Percentiles rank a stretch among this genome's conserved stretches.
Conservation (phyloP, 441 rosid genomes). For the Lepidium campestre region DNA sequence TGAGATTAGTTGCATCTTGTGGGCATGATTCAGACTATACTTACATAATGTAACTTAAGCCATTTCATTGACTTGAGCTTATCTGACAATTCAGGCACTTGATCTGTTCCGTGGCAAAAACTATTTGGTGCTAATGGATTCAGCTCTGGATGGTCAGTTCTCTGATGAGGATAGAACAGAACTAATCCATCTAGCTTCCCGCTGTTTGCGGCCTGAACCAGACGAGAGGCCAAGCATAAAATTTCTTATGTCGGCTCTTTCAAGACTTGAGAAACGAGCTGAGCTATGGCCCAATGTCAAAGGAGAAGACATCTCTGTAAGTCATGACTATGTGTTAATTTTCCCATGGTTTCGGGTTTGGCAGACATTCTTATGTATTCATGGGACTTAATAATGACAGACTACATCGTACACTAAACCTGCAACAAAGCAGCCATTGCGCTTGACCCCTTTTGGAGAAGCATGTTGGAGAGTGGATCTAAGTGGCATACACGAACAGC, state of each 20-base stretch:
- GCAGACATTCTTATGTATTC: constrained; percentile 7
- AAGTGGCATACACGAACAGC: constrained; percentile 75
- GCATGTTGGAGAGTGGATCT: constrained; percentile 81
- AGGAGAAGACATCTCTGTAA: constrained; percentile 21
- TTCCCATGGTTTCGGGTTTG: not conserved
- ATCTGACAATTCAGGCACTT: constrained; percentile 47
- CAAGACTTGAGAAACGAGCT: constrained; percentile 82
- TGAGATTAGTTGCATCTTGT: not conserved
- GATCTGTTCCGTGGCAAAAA: constrained; percentile 68
- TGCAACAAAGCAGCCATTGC: constrained; percentile 34
- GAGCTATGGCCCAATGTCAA: constrained; percentile 47
- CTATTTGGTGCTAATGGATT: constrained; percentile 64
- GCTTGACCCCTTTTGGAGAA: constrained; percentile 75
- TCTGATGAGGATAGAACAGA: constrained; percentile 68
- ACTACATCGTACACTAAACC: constrained; percentile 46
- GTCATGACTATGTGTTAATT: not conserved
- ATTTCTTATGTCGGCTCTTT: constrained; percentile 61
- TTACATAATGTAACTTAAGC: not conserved
- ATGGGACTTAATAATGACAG: constrained; percentile 33
- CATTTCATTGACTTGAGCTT: not conserved
- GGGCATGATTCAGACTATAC: not conserved
- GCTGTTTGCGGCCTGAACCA: constrained; percentile 64
- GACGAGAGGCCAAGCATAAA: constrained; percentile 62
- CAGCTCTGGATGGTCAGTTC: constrained; percentile 66
- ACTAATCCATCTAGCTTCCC: constrained; percentile 55